Conservation (phyloP, 2,329 filamentous ascomycete genomes). For the Colletotrichum orbiculare region DNA sequence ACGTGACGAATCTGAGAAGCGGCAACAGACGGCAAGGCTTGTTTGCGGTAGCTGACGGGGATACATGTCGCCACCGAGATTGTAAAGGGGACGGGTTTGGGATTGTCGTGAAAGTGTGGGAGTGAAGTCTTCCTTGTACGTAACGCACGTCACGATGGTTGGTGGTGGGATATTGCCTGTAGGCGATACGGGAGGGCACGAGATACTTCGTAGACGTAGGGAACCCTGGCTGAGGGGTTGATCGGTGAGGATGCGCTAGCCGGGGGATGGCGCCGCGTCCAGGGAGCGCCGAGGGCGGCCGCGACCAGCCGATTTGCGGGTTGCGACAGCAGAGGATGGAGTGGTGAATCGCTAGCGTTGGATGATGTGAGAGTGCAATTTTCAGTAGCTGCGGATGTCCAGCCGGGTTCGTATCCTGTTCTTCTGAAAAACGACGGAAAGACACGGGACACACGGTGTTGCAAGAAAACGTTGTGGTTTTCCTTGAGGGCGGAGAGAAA, state of each 20-base stretch:
- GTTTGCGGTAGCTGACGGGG: no score
- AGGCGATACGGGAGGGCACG: constrained; percentile 6
- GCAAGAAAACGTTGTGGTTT: no score
- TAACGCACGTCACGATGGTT: constrained; percentile 18
- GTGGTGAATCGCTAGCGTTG: not conserved
- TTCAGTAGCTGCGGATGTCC: not conserved
- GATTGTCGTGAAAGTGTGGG: constrained; percentile 4
- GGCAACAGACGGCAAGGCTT: no score
- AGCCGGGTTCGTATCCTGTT: no score
- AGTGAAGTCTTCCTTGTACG: constrained; percentile 26
- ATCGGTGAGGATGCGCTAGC: not conserved
- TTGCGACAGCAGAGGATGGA: not conserved
- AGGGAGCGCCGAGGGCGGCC: no score
- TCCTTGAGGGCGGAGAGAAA: not conserved
- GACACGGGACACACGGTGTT: no score
- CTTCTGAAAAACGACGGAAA: no score
- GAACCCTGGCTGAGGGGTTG: not conserved
- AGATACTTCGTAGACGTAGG: constrained; percentile 5
- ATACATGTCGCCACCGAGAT: not conserved
- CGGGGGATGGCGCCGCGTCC: not conserved
- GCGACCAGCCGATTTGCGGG: not conserved
- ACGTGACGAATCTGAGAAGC: no score
- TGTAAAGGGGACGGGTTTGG: not conserved
- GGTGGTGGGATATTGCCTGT: constrained; percentile 30
- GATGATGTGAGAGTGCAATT: not conserved